These are phyloP conservation scores for Globisporangium ultimum DNA, from an alignment of 352 stramenopile genomes.

Conservation along the genomic window DNA sequence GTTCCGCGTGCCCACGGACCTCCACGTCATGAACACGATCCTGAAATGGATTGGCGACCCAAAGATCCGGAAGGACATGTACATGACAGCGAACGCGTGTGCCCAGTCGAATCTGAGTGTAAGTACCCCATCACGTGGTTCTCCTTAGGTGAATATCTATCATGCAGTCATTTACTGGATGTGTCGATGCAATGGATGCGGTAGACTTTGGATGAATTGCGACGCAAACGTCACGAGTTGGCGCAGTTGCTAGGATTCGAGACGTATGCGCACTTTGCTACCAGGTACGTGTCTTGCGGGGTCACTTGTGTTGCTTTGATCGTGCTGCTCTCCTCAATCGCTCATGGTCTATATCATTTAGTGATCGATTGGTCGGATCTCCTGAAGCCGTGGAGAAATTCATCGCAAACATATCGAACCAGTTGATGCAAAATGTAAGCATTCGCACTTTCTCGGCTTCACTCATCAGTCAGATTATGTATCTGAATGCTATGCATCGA, in stretches of 20 bases:
- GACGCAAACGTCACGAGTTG: conserved; percentile 83
- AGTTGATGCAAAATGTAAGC: conserved; percentile 71
- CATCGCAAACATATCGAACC: conserved; percentile 52
- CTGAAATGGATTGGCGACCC: conserved; percentile 86
- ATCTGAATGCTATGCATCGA: not conserved
- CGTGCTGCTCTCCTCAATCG: not conserved
- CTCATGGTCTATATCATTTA: conserved; percentile 13
- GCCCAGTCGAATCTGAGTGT: conserved; percentile 68
- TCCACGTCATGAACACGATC: conserved; percentile 89
- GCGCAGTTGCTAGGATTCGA: conserved; percentile 87
- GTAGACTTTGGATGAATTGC: conserved; percentile 86
- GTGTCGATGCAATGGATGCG: not conserved
- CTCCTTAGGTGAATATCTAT: not conserved
- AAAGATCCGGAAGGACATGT: conserved; percentile 86
- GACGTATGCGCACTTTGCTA: conserved; percentile 88
- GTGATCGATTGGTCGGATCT: conserved; percentile 85
- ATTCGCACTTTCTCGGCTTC: no score
- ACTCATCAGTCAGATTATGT: no score
- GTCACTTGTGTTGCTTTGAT: no score
- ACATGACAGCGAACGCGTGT: conserved; percentile 84
- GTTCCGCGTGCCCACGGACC: conserved; percentile 73
- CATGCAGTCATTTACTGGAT: not conserved
- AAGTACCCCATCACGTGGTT: not conserved
- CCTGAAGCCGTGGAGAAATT: conserved; percentile 64
- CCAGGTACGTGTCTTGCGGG: conserved; percentile 58